phyloP scores from a whole-genome alignment of 1,284 basidiomycete genomes.

The Apiotrichum montevideense region DNA sequence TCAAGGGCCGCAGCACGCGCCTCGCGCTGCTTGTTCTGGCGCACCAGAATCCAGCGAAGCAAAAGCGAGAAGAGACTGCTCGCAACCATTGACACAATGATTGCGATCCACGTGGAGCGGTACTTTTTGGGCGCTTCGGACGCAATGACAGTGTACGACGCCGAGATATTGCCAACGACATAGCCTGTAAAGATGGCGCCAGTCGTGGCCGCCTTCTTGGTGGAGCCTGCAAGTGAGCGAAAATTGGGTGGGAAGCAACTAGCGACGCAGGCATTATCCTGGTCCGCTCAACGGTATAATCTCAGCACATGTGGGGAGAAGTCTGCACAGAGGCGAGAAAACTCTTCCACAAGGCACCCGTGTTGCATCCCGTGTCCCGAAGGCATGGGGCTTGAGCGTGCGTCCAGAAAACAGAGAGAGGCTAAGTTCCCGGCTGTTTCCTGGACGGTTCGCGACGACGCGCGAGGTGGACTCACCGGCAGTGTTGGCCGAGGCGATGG shows the following conservation, averaged over 20 bases:
- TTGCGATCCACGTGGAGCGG: conserved; percentile 49
- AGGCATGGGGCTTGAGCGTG: conserved; percentile 1
- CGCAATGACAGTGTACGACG: conserved; percentile 43
- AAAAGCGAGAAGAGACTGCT: conserved; percentile 33
- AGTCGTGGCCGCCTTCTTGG: conserved; percentile 49
- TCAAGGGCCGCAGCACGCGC: neutral
- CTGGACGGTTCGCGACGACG: neutral
- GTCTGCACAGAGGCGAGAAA: too few species aligned
- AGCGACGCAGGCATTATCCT: conserved; percentile 50
- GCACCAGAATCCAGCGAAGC: conserved; percentile 33
- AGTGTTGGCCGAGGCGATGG: conserved; percentile 48
- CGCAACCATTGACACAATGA: conserved; percentile 46
- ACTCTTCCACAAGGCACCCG: conserved; percentile 37
- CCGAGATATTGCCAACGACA: conserved; percentile 44
- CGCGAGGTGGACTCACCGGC: conserved; percentile 26
- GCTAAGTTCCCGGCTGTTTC: neutral
- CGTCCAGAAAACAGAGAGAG: neutral
- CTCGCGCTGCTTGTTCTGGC: conserved; percentile 41
- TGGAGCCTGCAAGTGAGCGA: conserved; percentile 29
- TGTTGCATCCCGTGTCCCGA: conserved; percentile 34
- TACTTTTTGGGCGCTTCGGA: conserved; percentile 45
- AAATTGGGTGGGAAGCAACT: conserved; percentile 34
- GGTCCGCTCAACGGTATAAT: conserved; percentile 50
- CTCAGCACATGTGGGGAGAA: conserved; percentile 38
- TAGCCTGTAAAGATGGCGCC: conserved; percentile 49